Conservation (phyloP, 2,329 filamentous ascomycete species). For the Sclerotinia trifoliorum region DNA sequence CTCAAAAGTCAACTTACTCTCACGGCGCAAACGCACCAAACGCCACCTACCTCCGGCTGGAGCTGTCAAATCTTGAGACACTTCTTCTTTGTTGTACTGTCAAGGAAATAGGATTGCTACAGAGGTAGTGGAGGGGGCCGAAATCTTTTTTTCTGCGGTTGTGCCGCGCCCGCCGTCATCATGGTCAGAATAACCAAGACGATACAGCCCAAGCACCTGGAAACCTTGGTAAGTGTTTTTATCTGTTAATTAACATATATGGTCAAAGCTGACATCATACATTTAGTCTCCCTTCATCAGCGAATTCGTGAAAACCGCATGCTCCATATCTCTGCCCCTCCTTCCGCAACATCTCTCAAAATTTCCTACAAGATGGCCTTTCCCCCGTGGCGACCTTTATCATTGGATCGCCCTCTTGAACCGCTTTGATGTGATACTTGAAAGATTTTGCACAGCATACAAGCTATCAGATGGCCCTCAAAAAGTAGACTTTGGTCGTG, state of each 20-base stretch:
- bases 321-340: constrained; percentile 67
- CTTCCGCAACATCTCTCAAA: constrained; percentile 73
- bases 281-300: constrained; percentile 80
- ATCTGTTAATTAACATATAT: neutral
- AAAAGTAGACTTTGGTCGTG: constrained; percentile 67
- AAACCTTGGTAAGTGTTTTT: constrained; percentile 57
- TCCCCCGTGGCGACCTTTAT: constrained; percentile 91
- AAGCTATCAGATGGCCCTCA: constrained; percentile 79
- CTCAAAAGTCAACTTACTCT: constrained; percentile 13
- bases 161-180: constrained; percentile 56
- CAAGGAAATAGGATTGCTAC: constrained; percentile 29
- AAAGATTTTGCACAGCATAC: constrained; percentile 78
- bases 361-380: constrained; percentile 90
- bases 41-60: constrained; percentile 27
- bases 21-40: constrained; percentile 24
- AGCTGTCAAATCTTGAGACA: constrained; percentile 40
- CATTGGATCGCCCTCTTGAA: constrained; percentile 97
- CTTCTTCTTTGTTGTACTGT: constrained; percentile 39
- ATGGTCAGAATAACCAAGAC: constrained; percentile 70
- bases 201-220: constrained; percentile 65
- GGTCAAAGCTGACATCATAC: constrained; percentile 29
- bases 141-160: constrained; percentile 47
- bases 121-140: constrained; percentile 53
- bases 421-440: constrained; percentile 85
- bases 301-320: constrained; percentile 72